Evolutionary conservation across 495 filamentous ascomycete species (phyloP), one percentile per base, ranked within the genome.

Genomic region (Podospora appendiculata): DNA sequence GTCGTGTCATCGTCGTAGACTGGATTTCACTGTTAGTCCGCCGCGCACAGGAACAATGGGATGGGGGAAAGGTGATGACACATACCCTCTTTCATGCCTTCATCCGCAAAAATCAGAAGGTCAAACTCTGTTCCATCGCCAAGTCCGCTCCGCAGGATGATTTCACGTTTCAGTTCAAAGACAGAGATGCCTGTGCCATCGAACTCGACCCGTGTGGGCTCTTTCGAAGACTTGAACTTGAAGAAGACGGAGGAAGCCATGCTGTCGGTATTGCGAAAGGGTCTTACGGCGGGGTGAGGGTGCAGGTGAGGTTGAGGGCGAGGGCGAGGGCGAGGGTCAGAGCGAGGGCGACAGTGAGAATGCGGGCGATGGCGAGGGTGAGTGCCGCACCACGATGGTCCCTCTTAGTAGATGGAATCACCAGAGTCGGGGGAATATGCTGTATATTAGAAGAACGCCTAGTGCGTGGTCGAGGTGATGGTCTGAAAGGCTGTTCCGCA

Each of bases 231-330:
- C 78, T 96, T 97, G 87, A 97, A 99, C 75, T 95, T 95, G 87
- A 95, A 97, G 75, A 95, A 96, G 67, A 99, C 91, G 56, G 90
- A 96, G 51, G 94, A 96, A 72, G 91, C 79, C 93, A 98, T 98
- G 68, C 61, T 85, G 73, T 34, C 16, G 54, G 10, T 47, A 47
- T 53, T 48, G 58, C 8, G 47, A 34, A n/a, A 40, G 44, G 40
- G 56, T 44, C 19, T 45, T 55, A 54, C 41, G 38, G 38, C 44
- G 6, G 47, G 38, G 45, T 25, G 25, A 25, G 25, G 25, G 25
- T 25, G 25, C 5, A 25, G 25, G 25, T 25, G 25, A 25, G 25
- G 25, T 25, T 25, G 25, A 25, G 25, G 2, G 25, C 25, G 25
- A 25, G 25, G 25, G 25, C 25, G 25, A 25, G 25, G 5, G 25